Percentiles rank a stretch among this genome's conserved stretches.
These are phyloP conservation scores for Rubroshorea leprosula DNA, from an alignment of 345 rosid genomes.

Conservation along the genomic window DNA sequence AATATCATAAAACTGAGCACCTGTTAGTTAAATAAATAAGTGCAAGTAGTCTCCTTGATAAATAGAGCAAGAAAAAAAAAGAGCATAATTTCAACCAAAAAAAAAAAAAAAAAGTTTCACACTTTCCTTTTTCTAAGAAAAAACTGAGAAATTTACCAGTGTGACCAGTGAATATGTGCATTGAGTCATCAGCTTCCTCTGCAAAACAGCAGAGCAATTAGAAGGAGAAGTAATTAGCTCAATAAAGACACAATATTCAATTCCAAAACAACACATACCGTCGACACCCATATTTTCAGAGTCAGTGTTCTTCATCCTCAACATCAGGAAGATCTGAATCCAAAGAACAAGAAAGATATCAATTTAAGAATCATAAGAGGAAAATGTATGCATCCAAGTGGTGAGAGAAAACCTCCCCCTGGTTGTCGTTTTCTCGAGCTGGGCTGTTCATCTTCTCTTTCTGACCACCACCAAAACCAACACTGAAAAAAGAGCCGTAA, in stretches of 20 bases:
- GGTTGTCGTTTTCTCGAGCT: conserved; percentile 37
- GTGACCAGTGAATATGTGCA: conserved; percentile 89
- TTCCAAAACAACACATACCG: too few relatives aligned
- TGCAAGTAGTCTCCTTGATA: too few relatives aligned
- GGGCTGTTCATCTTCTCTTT: conserved; percentile 24
- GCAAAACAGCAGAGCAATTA: conserved; percentile 2
- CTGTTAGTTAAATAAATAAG: too few relatives aligned
- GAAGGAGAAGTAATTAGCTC: background rate
- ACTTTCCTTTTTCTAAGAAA: background rate
- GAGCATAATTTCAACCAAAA: background rate
- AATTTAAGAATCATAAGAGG: too few relatives aligned
- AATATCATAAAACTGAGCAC: too few relatives aligned
- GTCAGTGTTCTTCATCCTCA: conserved; percentile 26
- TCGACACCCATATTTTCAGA: background rate
- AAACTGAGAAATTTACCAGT: conserved; percentile 35
- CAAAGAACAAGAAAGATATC: too few relatives aligned
- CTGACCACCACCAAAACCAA: conserved; percentile 5
- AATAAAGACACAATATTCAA: too few relatives aligned
- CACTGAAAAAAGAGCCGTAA: background rate
- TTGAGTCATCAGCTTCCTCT: conserved; percentile 78
- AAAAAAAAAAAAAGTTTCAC: background rate
- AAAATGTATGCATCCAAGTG: too few relatives aligned
- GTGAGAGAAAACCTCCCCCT: conserved; percentile 66
- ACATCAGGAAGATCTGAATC: conserved; percentile 77
- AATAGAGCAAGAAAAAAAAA: too few relatives aligned